phyloP scores from a whole-genome alignment of 768 basidiomycete genomes.

The Asterophora lycoperdoides region DNA sequence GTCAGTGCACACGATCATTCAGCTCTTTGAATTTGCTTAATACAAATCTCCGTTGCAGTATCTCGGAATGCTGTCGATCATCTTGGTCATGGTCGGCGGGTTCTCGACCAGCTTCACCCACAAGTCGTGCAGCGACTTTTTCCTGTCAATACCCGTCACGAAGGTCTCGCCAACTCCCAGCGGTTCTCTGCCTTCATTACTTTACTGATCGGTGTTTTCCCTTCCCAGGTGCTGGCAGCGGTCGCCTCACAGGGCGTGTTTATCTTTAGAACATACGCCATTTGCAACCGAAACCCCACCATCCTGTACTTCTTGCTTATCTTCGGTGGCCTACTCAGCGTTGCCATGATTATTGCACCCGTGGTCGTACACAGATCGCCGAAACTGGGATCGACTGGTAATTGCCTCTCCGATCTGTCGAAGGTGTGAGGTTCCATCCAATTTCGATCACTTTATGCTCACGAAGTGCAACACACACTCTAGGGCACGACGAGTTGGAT shows the following conservation, averaged over 20 bases:
- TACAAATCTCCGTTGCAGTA: conserved; percentile 7
- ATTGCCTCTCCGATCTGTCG: conserved; percentile 17
- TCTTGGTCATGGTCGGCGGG: conserved; percentile 16
- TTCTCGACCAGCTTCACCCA: conserved; percentile 15
- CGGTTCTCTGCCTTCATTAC: too few relatives aligned
- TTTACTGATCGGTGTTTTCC: neutral
- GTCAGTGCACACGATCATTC: conserved; percentile 3
- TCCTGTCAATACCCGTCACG: conserved; percentile 15
- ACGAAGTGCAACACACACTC: neutral
- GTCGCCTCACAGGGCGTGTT: conserved; percentile 20
- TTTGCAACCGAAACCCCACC: conserved; percentile 10
- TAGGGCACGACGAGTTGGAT: conserved; percentile 20
- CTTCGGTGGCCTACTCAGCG: conserved; percentile 16
- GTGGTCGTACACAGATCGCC: conserved; percentile 18
- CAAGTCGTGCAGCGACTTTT: conserved; percentile 12
- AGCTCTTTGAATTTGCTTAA: neutral
- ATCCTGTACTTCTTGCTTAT: conserved; percentile 16
- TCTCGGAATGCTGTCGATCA: conserved; percentile 18
- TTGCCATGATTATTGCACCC: conserved; percentile 17
- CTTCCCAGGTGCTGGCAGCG: conserved; percentile 15
- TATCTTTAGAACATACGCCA: conserved; percentile 19
- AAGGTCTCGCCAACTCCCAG: conserved; percentile 3
- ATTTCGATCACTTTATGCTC: neutral
- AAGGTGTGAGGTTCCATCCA: conserved; percentile 10
- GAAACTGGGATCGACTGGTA: conserved; percentile 13